Evolutionary conservation across 768 basidiomycete species (phyloP), one percentile per base, ranked within the genome.

Genomic region (Artomyces pyxidatus): DNA sequence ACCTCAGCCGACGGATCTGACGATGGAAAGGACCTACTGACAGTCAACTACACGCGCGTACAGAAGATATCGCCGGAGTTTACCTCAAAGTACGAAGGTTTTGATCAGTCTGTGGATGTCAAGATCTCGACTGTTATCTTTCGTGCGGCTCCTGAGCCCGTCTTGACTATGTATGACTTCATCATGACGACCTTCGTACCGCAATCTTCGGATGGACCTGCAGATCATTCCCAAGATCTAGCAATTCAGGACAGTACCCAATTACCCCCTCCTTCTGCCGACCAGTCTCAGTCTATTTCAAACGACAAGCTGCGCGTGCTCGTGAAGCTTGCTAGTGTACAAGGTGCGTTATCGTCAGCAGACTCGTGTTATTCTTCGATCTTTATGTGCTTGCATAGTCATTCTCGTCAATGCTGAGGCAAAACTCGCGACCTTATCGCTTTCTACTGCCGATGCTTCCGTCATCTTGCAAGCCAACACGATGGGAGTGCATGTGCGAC

Each of bases 141-240:
- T 65, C 80, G 81, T 48, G 82, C 86, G 3, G 85, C 87, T 7
- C 93, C 96, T 0, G 90, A 92, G 60, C 93, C 95, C 11, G 83
- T 97, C 37, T 70, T 99, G 30, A 76, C 85, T 2, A 66, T 97
- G 19, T 98, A 97, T 66, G 93, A 98, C 68, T 97, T 95, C 69
- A 80, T 99, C 65, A 94, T 99, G 85, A 85, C 88, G 3, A 97
- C 96, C 0, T 99, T 99, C 65, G 88, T 91, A 9, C 80, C 85
- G 8, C 57, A 71, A 51, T 48, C 62, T 28, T 44, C 54, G 43
- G 49, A 49, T 30, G 42, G 45, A 19, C 35, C 41, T 39, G 48
- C 52, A 27, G 25, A 44, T 39, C 21, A 49, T 9, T 17, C 50
- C 11, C 25, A 46, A 12, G 49, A 39, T 16, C 46, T 42, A 21